Evolutionary conservation across 306 rosid species (phyloP), one percentile per base, ranked within the genome.

Genomic region (Vachellia pachyceras): DNA sequence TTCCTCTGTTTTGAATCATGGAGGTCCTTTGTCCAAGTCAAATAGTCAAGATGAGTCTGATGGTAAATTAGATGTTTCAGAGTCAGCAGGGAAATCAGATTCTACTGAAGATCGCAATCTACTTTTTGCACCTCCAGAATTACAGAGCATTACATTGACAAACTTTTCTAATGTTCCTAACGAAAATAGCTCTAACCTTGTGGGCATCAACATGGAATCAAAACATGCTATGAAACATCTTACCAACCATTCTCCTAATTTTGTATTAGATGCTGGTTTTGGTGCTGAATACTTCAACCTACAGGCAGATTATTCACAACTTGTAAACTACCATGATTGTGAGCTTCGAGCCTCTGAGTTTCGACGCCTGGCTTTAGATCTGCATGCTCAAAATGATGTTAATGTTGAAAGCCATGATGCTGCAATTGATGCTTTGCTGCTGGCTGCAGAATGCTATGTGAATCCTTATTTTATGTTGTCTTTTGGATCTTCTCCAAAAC

Each of bases 371-470:
- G 97, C 98, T 75, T 81, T 85, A 74, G 98, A 94, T 84, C 88
- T 92, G 66, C 96, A 91, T 82, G 90, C 97, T 73, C 93, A 88
- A 76, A 88, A 77, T 71, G 92, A 91, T 36, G 67, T 90, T 79
- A 84, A 88, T 45, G 80, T 78, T 83, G 98, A 92, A 89, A 88
- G 97, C 86, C 98, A 92, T 82, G 94, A 94, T 84, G 97, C 97
- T 80, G 94, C 97, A 55, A 84, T 94, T 79, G 97, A 92, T 90
- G 97, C 98, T 82, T 83, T 94, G 88, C 89, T 94, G 72, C 85
- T 94, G 85, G 97, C 97, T 20, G 97, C 98, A 66, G 98, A 94
- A 85, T 94, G 98, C 84, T 89, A 92, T 83, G 94, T 94, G 66
- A 94, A 94, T 86, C 98, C 98, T 18, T 91, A 82, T 90, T 92